Conservation (phyloP, 139 green algal species). For the Chlamydomonas asymmetrica region DNA sequence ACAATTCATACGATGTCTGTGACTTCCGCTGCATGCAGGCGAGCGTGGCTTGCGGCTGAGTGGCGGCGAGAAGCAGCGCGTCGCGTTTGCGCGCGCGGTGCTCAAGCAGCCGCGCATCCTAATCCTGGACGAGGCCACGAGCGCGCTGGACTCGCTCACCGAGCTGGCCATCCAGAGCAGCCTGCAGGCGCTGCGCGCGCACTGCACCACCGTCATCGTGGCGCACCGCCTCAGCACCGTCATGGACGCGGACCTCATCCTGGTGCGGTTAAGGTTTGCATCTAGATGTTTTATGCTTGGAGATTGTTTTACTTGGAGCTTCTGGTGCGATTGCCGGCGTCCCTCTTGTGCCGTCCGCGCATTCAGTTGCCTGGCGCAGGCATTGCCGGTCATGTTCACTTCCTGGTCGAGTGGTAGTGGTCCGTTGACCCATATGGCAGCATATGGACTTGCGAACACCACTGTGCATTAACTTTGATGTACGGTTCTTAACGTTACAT, state of each 20-base stretch:
- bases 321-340: no score
- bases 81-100: slow-evolving; percentile 61
- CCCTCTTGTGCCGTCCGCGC: no score
- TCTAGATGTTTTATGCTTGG: neutral
- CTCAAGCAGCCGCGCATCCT: slow-evolving; percentile 52
- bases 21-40: slow-evolving; percentile 64
- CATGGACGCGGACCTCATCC: slow-evolving; percentile 81
- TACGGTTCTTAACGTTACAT: no score
- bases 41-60: slow-evolving; percentile 72
- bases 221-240: slow-evolving; percentile 88
- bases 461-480: no score
- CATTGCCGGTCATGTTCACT: no score
- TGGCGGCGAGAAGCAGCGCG: slow-evolving; percentile 67
- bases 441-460: neutral
- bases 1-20: no score
- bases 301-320: neutral
- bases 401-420: no score
- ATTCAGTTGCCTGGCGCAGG: no score
- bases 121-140: slow-evolving; percentile 68
- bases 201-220: slow-evolving; percentile 81
- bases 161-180: slow-evolving; percentile 55
- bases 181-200: slow-evolving; percentile 38
- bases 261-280: slow-evolving; percentile 45
- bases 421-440: no score
- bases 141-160: slow-evolving; percentile 58